These are phyloP conservation scores for Yamadazyma trypodendri DNA, from an alignment of 1,139 yeast species.

Conservation along the genomic window DNA sequence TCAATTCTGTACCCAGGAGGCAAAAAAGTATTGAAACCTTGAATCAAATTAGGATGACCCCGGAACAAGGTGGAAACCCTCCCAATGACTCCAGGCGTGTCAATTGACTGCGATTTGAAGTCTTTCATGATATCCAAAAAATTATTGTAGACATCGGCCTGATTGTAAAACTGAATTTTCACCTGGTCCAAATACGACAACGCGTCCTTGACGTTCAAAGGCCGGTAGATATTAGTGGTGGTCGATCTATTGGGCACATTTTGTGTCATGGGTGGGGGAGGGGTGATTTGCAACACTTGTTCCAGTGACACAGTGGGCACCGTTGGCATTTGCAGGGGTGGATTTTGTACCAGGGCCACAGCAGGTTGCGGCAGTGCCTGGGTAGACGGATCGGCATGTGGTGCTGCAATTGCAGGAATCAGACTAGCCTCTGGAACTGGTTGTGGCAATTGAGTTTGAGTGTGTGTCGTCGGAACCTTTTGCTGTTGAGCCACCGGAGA, in stretches of 20 bases:
- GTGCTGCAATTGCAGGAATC: too few species aligned
- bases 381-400: background rate
- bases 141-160: conserved; percentile 94
- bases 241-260: conserved; percentile 47
- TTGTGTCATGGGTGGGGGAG: conserved; percentile 22
- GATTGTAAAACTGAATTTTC: conserved; percentile 84
- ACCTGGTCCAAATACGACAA: conserved; percentile 93
- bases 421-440: too few species aligned
- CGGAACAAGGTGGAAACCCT: conserved; percentile 86
- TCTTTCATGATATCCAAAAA: conserved; percentile 98
- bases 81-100: conserved; percentile 97
- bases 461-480: too few species aligned
- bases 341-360: background rate
- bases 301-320: conserved; percentile 7
- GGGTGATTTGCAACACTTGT: too few species aligned
- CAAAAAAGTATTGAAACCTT: conserved; percentile 94
- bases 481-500: too few species aligned
- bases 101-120: conserved; percentile 92
- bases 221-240: conserved; percentile 63
- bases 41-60: conserved; percentile 90
- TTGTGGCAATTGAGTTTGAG: too few species aligned
- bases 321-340: background rate
- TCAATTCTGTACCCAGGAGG: conserved; percentile 97
- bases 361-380: conserved; percentile 8
- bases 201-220: conserved; percentile 94